A percentile compares a stretch with the other conserved stretches of the same genome.
phyloP scores from a whole-genome alignment of 441 rosid species.

The Pelargonium cotyledonis region DNA sequence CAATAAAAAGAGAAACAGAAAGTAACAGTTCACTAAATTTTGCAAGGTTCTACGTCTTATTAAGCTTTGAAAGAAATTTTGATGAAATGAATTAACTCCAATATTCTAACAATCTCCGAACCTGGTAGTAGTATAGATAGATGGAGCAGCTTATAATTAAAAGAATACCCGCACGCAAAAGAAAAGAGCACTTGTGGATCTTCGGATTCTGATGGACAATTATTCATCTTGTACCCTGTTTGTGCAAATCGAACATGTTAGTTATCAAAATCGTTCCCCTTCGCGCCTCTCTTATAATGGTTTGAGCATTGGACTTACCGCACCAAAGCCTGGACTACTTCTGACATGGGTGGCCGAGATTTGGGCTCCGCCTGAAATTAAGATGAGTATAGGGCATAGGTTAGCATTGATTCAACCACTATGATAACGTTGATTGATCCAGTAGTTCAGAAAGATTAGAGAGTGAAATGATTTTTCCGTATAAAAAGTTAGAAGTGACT shows the following conservation, averaged over 20 bases:
- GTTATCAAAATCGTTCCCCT: too few relatives aligned
- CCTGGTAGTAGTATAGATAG: neutral
- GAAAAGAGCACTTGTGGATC: neutral
- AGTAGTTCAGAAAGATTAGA: neutral
- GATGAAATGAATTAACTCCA: too few relatives aligned
- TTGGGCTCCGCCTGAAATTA: slow-evolving; percentile 59
- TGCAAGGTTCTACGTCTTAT: too few relatives aligned
- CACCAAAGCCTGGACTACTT: slow-evolving; percentile 76
- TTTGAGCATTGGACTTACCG: slow-evolving; percentile 47
- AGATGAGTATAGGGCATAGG: neutral
- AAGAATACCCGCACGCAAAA: neutral
- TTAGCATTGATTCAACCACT: neutral
- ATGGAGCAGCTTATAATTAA: too few relatives aligned
- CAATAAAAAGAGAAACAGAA: too few relatives aligned
- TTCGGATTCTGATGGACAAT: neutral
- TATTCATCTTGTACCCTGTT: neutral
- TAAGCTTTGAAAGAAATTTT: too few relatives aligned
- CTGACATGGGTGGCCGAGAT: slow-evolving; percentile 76
- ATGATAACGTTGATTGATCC: neutral
- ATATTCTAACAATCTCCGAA: neutral
- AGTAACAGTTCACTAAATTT: too few relatives aligned
- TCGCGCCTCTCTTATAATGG: too few relatives aligned
- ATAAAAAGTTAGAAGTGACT: too few relatives aligned
- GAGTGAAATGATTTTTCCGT: too few relatives aligned
- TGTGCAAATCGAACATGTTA: neutral